Conservation (phyloP, 257 asterid genomes). For the Solanum acaule region DNA sequence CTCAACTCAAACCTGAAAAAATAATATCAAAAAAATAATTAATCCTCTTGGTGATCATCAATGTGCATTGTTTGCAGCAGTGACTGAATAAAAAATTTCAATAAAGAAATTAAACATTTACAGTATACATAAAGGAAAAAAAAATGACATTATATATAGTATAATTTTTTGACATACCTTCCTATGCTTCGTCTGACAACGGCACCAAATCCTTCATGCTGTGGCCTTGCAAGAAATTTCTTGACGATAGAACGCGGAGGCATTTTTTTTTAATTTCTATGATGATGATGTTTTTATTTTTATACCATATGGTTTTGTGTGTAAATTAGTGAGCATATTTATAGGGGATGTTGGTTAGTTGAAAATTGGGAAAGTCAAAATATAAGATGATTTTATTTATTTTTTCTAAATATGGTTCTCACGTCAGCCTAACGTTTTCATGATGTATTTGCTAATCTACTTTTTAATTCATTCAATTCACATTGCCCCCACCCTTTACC, state of each 20-base stretch:
- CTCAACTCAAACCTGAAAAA: slow-evolving; percentile 64
- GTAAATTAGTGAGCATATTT: neutral
- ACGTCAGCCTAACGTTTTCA: neutral
- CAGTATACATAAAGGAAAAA: neutral
- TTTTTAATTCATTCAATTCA: neutral
- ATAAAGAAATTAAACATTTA: neutral
- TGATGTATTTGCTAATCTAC: neutral
- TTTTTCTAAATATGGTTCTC: neutral
- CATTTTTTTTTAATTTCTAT: neutral
- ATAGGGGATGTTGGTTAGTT: slow-evolving; percentile 1
- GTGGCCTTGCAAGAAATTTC: slow-evolving; percentile 75
- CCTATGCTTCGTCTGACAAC: slow-evolving; percentile 90
- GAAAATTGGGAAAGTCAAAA: neutral
- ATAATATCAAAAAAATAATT: too few species aligned
- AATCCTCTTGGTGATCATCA: too few species aligned
- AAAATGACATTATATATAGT: neutral
- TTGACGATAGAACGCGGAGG: slow-evolving; percentile 53
- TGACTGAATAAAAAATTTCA: neutral
- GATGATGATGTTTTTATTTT: neutral
- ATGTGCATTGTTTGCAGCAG: neutral
- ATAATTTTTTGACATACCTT: slow-evolving; percentile 22
- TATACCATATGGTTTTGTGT: neutral
- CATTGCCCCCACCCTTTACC: neutral
- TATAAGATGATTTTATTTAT: neutral
- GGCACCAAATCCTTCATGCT: slow-evolving; percentile 85